phyloP scores from a whole-genome alignment of 345 rosid species.

The Populus simonii region DNA sequence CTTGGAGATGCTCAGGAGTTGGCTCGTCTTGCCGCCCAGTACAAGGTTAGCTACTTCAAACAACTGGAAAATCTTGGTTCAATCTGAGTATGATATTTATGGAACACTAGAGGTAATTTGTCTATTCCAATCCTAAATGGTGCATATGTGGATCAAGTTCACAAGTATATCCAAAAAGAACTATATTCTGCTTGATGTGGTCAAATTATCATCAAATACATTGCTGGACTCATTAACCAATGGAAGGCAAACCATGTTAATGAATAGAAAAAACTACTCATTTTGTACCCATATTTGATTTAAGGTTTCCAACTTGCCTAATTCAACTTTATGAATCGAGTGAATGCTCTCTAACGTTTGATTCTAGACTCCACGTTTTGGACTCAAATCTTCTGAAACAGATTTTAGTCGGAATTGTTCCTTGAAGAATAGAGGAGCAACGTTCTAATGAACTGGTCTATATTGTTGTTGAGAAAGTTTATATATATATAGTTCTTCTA shows the following conservation, averaged over 20 bases:
- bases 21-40: constrained; percentile 74
- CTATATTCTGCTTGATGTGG: not conserved
- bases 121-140: not conserved
- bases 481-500: not conserved
- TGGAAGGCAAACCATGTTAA: not conserved
- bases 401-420: not conserved
- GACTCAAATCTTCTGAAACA: not conserved
- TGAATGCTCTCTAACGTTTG: not conserved
- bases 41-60: constrained; percentile 55
- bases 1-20: constrained; percentile 81
- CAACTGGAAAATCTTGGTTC: not conserved
- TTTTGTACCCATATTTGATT: not conserved
- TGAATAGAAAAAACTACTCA: not conserved
- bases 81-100: not conserved
- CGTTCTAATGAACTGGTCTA: not conserved
- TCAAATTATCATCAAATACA: not conserved
- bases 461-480: too few relatives aligned
- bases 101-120: not conserved
- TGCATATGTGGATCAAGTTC: not conserved
- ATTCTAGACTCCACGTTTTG: not conserved
- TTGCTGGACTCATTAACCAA: not conserved
- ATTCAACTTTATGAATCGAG: not conserved
- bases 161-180: not conserved
- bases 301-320: not conserved
- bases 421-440: not conserved